These are phyloP conservation scores for Pinus taeda DNA, from an alignment of 75 land plant species.

Conservation along the genomic window DNA sequence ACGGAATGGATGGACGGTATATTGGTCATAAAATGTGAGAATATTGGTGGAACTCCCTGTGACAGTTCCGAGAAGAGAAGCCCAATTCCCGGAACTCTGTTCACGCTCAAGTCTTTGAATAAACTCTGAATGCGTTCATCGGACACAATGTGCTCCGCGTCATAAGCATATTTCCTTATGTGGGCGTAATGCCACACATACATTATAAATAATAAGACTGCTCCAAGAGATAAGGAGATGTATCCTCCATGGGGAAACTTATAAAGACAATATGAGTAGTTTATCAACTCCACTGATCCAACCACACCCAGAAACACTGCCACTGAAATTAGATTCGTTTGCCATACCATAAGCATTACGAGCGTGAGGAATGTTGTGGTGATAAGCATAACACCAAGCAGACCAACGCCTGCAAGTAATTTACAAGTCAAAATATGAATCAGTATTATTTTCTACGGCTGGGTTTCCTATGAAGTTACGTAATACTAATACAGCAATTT, in stretches of 20 bases:
- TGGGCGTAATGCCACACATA: slow-evolving; percentile 61
- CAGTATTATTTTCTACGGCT: background rate
- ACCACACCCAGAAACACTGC: slow-evolving; percentile 36
- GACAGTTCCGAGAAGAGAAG: slow-evolving; percentile 62
- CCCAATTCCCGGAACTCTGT: slow-evolving; percentile 50
- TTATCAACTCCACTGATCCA: slow-evolving; percentile 40
- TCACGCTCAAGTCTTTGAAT: slow-evolving; percentile 18
- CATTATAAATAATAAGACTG: slow-evolving; percentile 42
- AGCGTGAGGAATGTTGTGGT: slow-evolving; percentile 52
- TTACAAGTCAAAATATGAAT: background rate
- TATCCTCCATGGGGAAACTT: slow-evolving; percentile 66
- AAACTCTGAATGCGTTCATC: slow-evolving; percentile 21
- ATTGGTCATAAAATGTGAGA: slow-evolving; percentile 45
- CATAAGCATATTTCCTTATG: slow-evolving; percentile 27
- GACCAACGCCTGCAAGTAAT: slow-evolving; percentile 50
- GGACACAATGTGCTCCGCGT: slow-evolving; percentile 52
- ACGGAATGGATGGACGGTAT: slow-evolving; percentile 58
- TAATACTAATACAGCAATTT: no score
- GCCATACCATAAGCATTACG: slow-evolving; percentile 75
- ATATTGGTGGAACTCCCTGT: slow-evolving; percentile 61
- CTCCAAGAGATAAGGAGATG: slow-evolving; percentile 53
- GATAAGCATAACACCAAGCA: slow-evolving; percentile 64
- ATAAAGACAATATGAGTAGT: slow-evolving; percentile 51
- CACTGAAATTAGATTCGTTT: slow-evolving; percentile 34
- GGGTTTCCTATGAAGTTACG: background rate